phyloP scores from a whole-genome alignment of 164 flowering plant genomes.

The Akebia trifoliata region DNA sequence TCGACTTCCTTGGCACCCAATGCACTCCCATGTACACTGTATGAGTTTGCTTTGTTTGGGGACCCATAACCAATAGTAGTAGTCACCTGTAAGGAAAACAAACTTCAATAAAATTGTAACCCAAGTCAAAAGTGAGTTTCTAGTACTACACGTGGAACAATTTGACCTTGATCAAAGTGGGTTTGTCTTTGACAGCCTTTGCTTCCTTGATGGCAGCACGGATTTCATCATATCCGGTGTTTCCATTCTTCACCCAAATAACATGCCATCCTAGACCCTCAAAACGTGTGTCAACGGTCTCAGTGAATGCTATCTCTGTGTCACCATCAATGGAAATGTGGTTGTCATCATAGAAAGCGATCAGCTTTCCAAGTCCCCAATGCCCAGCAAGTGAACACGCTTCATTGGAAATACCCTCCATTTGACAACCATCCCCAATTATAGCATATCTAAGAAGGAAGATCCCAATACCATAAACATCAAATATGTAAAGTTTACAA shows the following conservation, averaged over 20 bases:
- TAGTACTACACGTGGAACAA: no score
- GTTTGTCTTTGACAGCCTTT: slow-evolving; percentile 83
- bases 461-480: background rate
- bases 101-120: background rate
- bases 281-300: slow-evolving; percentile 77
- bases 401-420: slow-evolving; percentile 96
- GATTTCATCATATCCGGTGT: slow-evolving; percentile 92
- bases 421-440: slow-evolving; percentile 97
- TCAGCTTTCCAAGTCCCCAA: slow-evolving; percentile 97
- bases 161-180: slow-evolving; percentile 89
- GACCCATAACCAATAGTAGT: slow-evolving; percentile 98
- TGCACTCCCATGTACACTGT: slow-evolving; percentile 93
- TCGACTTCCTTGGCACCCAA: slow-evolving; percentile 96
- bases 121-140: no score
- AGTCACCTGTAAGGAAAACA: slow-evolving; percentile 53
- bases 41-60: slow-evolving; percentile 93
- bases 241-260: slow-evolving; percentile 97
- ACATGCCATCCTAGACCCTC: slow-evolving; percentile 98
- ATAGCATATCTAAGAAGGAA: slow-evolving; percentile 53
- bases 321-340: slow-evolving; percentile 97
- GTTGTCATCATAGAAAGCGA: slow-evolving; percentile 96
- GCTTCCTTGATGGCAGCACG: slow-evolving; percentile 97
- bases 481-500: background rate
- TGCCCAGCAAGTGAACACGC: slow-evolving; percentile 94
- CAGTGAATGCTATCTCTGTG: slow-evolving; percentile 95